These are phyloP conservation scores for Pisolithus albus DNA, from an alignment of 768 basidiomycete species.

Conservation along the genomic window DNA sequence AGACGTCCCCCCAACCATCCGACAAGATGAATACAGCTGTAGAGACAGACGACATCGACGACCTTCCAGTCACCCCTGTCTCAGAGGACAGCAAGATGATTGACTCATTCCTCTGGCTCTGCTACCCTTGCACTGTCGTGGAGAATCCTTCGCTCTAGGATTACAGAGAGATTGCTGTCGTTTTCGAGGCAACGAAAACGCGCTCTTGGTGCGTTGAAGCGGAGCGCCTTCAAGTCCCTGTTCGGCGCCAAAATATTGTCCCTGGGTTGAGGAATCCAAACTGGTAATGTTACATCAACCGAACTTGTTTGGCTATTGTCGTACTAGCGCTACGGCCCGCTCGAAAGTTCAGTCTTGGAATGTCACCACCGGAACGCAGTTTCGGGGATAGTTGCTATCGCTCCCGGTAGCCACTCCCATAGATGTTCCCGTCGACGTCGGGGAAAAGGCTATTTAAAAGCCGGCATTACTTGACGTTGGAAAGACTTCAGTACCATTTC, in stretches of 20 bases:
- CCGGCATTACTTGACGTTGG: too few species aligned
- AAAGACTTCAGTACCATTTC: too few species aligned
- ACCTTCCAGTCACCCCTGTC: constrained; percentile 12
- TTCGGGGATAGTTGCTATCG: neutral
- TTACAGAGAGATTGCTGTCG: neutral
- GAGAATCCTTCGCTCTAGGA: constrained; percentile 11
- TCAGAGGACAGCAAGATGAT: constrained; percentile 9
- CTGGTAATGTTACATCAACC: constrained; percentile 17
- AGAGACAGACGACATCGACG: constrained; percentile 1
- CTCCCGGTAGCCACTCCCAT: too few species aligned
- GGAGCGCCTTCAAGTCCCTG: constrained; percentile 13
- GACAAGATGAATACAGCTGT: too few species aligned
- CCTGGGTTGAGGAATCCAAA: constrained; percentile 4
- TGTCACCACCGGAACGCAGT: neutral
- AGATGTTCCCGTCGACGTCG: too few species aligned
- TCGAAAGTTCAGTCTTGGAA: constrained; percentile 10
- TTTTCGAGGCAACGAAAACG: constrained; percentile 12
- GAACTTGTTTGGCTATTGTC: constrained; percentile 15
- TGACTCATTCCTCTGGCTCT: constrained; percentile 20
- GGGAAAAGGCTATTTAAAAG: too few species aligned
- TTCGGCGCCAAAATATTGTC: constrained; percentile 9
- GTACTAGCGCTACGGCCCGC: constrained; percentile 14
- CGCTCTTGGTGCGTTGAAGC: constrained; percentile 9
- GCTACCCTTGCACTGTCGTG: constrained; percentile 17
- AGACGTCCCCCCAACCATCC: too few species aligned